These are phyloP conservation scores for Turnera subulata DNA, from an alignment of 345 rosid genomes.

Conservation along the genomic window DNA sequence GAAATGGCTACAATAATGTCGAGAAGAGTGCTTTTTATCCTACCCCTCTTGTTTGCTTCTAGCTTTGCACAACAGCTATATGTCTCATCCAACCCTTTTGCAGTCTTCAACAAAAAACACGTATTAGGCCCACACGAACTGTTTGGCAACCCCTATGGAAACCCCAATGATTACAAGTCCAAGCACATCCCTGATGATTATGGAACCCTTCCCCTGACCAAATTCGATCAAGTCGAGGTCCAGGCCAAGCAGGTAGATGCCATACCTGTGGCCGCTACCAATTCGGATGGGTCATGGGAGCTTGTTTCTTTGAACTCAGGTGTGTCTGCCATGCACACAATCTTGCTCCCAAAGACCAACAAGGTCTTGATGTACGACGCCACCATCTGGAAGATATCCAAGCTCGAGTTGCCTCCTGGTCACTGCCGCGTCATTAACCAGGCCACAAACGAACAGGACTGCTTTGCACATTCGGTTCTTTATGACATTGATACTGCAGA, in stretches of 20 bases:
- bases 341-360: conserved; percentile 15
- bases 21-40: conserved; percentile 2
- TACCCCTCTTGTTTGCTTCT: conserved; percentile 24
- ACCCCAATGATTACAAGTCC: conserved; percentile 9
- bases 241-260: too few species aligned
- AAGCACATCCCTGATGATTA: conserved; percentile 4
- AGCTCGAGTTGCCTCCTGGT: conserved; percentile 1
- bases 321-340: conserved; percentile 22
- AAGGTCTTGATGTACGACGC: conserved; percentile 22
- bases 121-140: conserved; percentile 18
- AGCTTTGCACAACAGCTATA: not conserved
- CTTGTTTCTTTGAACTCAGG: conserved; percentile 21
- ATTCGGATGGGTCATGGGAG: conserved; percentile 24
- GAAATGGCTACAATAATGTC: too few species aligned
- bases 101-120: not conserved
- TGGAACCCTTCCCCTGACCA: conserved; percentile 5
- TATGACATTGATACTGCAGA: conserved; percentile 10
- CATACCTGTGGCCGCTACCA: too few species aligned
- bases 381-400: conserved; percentile 11
- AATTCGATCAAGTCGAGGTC: too few species aligned
- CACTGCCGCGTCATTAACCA: not conserved
- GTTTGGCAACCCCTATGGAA: conserved; percentile 26
- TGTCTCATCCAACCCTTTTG: not conserved
- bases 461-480: conserved; percentile 18
- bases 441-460: conserved; percentile 1